Conservation (phyloP, 441 rosid genomes). For the Brassica balearica region DNA sequence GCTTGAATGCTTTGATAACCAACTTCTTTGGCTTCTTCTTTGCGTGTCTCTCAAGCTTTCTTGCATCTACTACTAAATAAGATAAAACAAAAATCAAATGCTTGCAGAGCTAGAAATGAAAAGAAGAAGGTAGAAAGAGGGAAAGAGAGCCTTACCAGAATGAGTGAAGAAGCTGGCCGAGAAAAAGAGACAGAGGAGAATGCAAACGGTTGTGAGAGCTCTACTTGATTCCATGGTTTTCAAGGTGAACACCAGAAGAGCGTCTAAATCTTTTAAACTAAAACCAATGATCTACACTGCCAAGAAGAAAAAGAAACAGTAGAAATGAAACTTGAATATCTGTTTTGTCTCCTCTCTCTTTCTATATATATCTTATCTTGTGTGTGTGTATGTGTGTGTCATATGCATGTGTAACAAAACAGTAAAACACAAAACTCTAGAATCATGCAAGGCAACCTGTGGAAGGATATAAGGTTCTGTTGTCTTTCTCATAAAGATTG, state of each 20-base stretch:
- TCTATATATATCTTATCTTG: conserved; percentile 7
- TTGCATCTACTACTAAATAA: conserved; percentile 53
- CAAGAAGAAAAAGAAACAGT: conserved; percentile 8
- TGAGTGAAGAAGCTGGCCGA: conserved; percentile 48
- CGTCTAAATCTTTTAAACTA: conserved; percentile 10
- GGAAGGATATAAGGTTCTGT: conserved; percentile 44
- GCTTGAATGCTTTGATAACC: conserved; percentile 44
- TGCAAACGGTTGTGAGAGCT: conserved; percentile 36
- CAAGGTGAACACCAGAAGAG: neutral
- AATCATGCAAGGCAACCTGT: conserved; percentile 40
- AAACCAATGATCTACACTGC: conserved; percentile 27
- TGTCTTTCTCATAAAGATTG: conserved; percentile 53
- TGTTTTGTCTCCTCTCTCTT: conserved; percentile 1
- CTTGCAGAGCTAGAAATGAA: neutral
- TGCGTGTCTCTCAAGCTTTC: conserved; percentile 39
- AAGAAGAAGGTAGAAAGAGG: neutral
- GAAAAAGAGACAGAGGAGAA: conserved; percentile 51
- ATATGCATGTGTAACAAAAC: conserved; percentile 33
- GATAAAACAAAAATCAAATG: conserved; percentile 13
- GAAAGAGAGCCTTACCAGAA: conserved; percentile 54
- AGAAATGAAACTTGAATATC: conserved; percentile 22
- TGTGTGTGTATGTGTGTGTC: conserved; percentile 2
- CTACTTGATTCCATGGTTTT: conserved; percentile 45
- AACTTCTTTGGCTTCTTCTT: conserved; percentile 44
- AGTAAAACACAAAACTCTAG: conserved; percentile 12